Evolutionary conservation across 768 basidiomycete genomes (phyloP), one percentile per base, ranked within the genome.

Genomic region (Suillus bovinus): DNA sequence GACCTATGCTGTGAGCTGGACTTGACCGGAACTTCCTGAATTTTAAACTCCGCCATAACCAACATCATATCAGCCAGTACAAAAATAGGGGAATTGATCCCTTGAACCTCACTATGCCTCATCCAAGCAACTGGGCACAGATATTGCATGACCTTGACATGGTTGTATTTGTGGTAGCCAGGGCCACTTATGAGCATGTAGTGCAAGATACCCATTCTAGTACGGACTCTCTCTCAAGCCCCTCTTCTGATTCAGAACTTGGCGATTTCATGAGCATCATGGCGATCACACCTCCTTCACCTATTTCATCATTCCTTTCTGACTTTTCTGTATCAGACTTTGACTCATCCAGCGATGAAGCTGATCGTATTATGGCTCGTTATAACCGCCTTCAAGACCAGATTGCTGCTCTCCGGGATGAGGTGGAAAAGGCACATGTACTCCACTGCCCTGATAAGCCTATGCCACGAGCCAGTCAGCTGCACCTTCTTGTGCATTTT

Each of bases 401-500:
- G 33, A 61, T 53, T 8, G 14, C 17, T 17, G 52, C 52, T 17
- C 61, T 62, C 24, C 29, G 20, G 9, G 61, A 58, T 39, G 55
- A 58, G 44, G 34, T 62, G 16, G 34, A 39, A 24, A 24, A 44
- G 29, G 44, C 54, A 38, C 20, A 3, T 42, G 44, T 49, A 34
- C 61, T 62, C 17, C 16, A 57, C 13, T 4, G 6, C 5, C 60
- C 60, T 36, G 17, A 4, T 38, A 17, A 33, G 24, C 61, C 61
- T 6, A 20, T 33, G 24, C 42, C 54, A 42, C 13, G 8, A 14
- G 56, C 60, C 41, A 22, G n/a, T 16, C 63, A 64, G 31, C 20
- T 64, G 17, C 29, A 41, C 49, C 42, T 61, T 1, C 60, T 64
- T 42, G 56, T 52, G 1, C 38, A 61, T 17, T 64, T 58, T 36